Percentiles rank a stretch among this genome's conserved stretches.
Conservation (phyloP, 2,329 filamentous ascomycete genomes). For the Periconia sp. region DNA sequence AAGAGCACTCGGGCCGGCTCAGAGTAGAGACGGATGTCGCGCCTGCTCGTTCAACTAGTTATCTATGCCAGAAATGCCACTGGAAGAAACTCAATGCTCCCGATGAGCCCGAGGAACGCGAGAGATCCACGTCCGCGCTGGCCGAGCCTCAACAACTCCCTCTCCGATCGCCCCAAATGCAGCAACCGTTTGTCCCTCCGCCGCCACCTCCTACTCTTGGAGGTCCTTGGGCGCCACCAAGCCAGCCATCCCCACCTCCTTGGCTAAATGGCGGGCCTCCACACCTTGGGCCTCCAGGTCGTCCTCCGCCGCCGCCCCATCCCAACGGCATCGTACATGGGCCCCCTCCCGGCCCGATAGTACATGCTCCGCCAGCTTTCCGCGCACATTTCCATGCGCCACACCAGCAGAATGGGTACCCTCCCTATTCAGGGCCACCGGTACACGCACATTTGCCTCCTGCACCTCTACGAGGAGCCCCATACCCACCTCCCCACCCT, state of each 20-base stretch:
- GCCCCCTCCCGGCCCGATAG: constrained; percentile 24
- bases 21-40: constrained; percentile 27
- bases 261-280: constrained; percentile 33
- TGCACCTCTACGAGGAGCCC: constrained; percentile 26
- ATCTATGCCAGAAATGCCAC: constrained; percentile 54
- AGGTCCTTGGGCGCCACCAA: constrained; percentile 10
- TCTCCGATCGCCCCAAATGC: constrained; percentile 35
- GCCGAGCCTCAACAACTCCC: constrained; percentile 38
- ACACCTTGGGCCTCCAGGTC: constrained; percentile 20
- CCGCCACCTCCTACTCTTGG: constrained; percentile 20
- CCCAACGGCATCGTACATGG: constrained; percentile 36
- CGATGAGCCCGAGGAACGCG: constrained; percentile 32
- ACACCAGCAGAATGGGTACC: constrained; percentile 37
- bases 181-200: constrained; percentile 22
- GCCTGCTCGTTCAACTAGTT: constrained; percentile 19
- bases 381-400: constrained; percentile 33
- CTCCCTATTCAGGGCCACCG: constrained; percentile 32
- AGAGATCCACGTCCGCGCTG: constrained; percentile 29
- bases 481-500: constrained; percentile 27
- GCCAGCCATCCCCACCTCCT: constrained; percentile 24
- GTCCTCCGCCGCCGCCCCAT: constrained; percentile 24
- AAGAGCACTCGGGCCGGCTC: constrained; percentile 16
- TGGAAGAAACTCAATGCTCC: constrained; percentile 46
- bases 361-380: constrained; percentile 33
- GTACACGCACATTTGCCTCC: constrained; percentile 33